phyloP scores from a whole-genome alignment of 1,284 basidiomycete species.

The Sanghuangporus sanghuang region DNA sequence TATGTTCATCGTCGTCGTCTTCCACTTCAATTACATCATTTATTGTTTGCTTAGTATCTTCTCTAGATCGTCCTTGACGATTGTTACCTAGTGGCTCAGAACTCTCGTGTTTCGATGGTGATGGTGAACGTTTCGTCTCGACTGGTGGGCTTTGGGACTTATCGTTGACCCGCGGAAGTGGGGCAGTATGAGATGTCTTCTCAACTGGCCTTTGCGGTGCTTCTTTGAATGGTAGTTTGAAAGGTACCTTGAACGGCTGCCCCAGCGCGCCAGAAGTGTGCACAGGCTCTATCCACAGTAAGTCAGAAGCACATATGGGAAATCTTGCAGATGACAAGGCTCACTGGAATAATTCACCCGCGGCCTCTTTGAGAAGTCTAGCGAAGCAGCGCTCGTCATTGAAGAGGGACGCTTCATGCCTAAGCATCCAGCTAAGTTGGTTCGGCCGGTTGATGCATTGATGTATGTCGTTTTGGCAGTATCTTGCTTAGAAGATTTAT shows the following conservation, averaged over 20 bases:
- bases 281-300: slow-evolving; percentile 11
- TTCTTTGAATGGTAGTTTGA: slow-evolving; percentile 32
- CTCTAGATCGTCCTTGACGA: neutral
- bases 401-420: slow-evolving; percentile 3
- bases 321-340: slow-evolving; percentile 2
- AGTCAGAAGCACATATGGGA: neutral
- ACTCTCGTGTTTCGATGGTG: neutral
- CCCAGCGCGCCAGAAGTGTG: slow-evolving; percentile 28
- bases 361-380: neutral
- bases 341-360: slow-evolving; percentile 14
- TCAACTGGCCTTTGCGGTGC: slow-evolving; percentile 18
- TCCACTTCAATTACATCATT: slow-evolving; percentile 1
- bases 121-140: neutral
- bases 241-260: slow-evolving; percentile 50
- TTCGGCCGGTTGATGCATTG: neutral
- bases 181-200: neutral
- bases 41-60: neutral
- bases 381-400: neutral
- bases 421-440: neutral
- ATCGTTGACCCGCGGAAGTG: neutral
- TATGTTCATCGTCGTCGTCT: neutral
- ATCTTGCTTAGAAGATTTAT: neutral
- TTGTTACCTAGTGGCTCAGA: neutral
- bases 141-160: neutral
- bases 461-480: neutral